Percentiles rank a stretch among this genome's conserved stretches.
These are phyloP conservation scores for Boletus fagicola DNA, from an alignment of 768 basidiomycete genomes.

Conservation along the genomic window DNA sequence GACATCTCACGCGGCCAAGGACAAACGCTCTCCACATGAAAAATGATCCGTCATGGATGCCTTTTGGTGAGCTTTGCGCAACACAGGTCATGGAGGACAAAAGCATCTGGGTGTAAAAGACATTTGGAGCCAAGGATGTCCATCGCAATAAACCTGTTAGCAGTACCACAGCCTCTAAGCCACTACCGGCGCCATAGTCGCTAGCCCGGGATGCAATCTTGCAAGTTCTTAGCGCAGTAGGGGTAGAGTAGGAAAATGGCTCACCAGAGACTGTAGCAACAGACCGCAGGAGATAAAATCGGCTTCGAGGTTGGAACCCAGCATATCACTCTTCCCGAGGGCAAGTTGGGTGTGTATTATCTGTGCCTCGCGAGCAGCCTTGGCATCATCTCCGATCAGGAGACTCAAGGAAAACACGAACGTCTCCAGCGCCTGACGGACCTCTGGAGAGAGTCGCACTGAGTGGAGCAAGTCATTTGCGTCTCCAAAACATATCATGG, in stretches of 20 bases:
- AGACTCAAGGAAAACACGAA: slow-evolving; percentile 59
- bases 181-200: slow-evolving; percentile 63
- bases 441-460: slow-evolving; percentile 48
- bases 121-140: slow-evolving; percentile 60
- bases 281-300: slow-evolving; percentile 66
- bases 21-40: slow-evolving; percentile 71
- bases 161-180: slow-evolving; percentile 47
- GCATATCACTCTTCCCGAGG: slow-evolving; percentile 54
- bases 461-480: slow-evolving; percentile 54
- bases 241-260: slow-evolving; percentile 14
- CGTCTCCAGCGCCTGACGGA: slow-evolving; percentile 57
- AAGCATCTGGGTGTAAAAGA: slow-evolving; percentile 68
- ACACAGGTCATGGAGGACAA: slow-evolving; percentile 62
- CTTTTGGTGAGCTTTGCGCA: slow-evolving; percentile 44
- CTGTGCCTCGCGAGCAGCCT: slow-evolving; percentile 67
- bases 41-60: slow-evolving; percentile 30
- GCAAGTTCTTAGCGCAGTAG: slow-evolving; percentile 2
- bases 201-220: slow-evolving; percentile 60
- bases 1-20: slow-evolving; percentile 59
- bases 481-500: slow-evolving; percentile 47
- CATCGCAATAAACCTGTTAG: slow-evolving; percentile 58
- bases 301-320: slow-evolving; percentile 57
- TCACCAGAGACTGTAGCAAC: slow-evolving; percentile 59
- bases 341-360: slow-evolving; percentile 66
- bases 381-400: slow-evolving; percentile 66